Base-by-base conservation (phyloP, 2,329 filamentous ascomycete species). In the Phyllosticta ampelicida region DNA sequence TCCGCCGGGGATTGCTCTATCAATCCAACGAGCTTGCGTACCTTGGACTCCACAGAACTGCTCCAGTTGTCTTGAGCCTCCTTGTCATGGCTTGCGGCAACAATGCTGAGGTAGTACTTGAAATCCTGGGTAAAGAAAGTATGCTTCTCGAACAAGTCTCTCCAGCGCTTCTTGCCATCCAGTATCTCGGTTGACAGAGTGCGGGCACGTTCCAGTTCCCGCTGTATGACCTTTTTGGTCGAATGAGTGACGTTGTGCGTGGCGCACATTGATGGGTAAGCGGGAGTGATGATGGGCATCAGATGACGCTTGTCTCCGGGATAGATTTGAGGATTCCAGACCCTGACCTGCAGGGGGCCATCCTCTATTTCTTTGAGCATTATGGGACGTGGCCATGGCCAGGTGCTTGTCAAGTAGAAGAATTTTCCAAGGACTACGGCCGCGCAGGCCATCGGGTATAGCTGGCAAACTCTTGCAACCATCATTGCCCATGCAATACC, bases 401-500 rank as follows among this genome's bases (percentile, higher is more conserved):
- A 99, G 63, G 86, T 84, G 63, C 84, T 83, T 77, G 97, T 90
- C 63, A 99, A 86, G 64, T 87, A 81, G 74, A 97, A 99, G 78
- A 99, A 97, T 71, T 96, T 96, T 68, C 86, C 83, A 48, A 99
- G 86, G 58, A 99, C 86, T 21, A 90, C 87, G 1, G 91, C 89
- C 18, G 89, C 88, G 9, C 90, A 89, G 6, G 94, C 94, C 69
- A 90, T 90, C 13, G 94, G 94, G 67, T 97, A 99, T 16, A 99
- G 81, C 72, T 99, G 94, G 72, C 94, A 97, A 49, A 97, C 89
- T 62, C 94, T 83, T 55, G 94, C 94, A 26, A 97, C 91, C 67
- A 99, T 81, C 87, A 99, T 96, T 11, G 92, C 94, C 90, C 92
- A 99, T 5, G 94, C 94, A 48, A 99, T 91, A 74, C 94, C 94